A percentile compares a stretch with the other conserved stretches of the same genome.
Conservation (phyloP, 768 basidiomycete species). For the Chiua virens region DNA sequence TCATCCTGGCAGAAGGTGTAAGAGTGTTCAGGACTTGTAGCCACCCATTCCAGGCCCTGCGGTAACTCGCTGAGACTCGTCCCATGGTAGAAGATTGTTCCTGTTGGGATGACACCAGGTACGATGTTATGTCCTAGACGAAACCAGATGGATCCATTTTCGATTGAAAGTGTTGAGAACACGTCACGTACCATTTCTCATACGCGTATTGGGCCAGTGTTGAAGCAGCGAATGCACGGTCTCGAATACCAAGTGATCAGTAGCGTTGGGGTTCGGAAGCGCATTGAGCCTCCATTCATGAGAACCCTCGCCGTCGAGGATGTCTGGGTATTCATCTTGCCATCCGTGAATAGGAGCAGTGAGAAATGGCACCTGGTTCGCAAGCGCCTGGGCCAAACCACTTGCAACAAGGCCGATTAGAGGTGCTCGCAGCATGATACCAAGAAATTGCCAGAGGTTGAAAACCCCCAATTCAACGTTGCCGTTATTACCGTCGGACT, state of each 20-base stretch:
- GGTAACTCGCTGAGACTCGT: slow-evolving; percentile 16
- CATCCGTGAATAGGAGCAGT: not conserved
- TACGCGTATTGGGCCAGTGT: too few species aligned
- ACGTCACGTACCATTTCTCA: too few species aligned
- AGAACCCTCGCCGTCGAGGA: not conserved
- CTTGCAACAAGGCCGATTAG: not conserved
- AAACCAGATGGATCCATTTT: not conserved
- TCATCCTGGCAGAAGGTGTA: slow-evolving; percentile 31
- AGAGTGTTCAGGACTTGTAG: slow-evolving; percentile 32
- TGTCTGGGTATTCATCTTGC: too few species aligned
- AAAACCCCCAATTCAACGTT: too few species aligned
- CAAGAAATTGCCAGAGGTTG: too few species aligned
- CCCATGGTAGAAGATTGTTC: slow-evolving; percentile 5
- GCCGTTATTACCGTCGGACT: too few species aligned
- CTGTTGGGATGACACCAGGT: too few species aligned
- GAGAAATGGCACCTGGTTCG: not conserved
- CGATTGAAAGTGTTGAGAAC: too few species aligned
- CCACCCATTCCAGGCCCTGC: slow-evolving; percentile 28
- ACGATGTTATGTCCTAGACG: slow-evolving; percentile 3
- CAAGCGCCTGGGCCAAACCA: not conserved
- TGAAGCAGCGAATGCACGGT: too few species aligned
- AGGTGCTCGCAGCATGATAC: not conserved
- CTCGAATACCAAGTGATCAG: too few species aligned
- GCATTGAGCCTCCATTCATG: slow-evolving; percentile 20
- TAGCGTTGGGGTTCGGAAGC: slow-evolving; percentile 18